Evolutionary conservation across 2,329 filamentous ascomycete genomes (phyloP).

Genomic region (Pyrenochaeta sp.): DNA sequence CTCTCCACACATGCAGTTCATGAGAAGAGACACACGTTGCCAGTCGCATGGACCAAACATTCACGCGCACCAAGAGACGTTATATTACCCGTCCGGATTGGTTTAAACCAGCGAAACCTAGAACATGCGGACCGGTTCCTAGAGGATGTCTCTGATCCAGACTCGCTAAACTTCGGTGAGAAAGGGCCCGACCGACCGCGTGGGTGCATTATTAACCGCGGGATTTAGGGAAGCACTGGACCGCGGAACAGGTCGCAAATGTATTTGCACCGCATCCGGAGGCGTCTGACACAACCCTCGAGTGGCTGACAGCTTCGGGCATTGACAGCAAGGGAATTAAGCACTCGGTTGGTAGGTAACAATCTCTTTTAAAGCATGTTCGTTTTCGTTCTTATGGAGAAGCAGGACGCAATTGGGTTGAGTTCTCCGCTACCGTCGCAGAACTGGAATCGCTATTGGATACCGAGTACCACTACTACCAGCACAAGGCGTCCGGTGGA

Average conservation of each 20-base stretch:
- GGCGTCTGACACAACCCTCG: constrained; percentile 17
- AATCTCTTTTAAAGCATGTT: not conserved
- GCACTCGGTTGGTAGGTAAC: constrained; percentile 18
- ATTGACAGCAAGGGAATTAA: constrained; percentile 18
- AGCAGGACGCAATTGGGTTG: constrained; percentile 20
- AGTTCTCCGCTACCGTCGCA: constrained; percentile 16
- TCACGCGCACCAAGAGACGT: constrained; percentile 19
- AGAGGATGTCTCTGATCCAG: constrained; percentile 24
- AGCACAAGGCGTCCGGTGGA: constrained; percentile 21
- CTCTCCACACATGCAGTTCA: constrained; percentile 14
- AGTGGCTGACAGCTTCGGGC: constrained; percentile 24
- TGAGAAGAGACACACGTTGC: constrained; percentile 20
- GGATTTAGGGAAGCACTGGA: constrained; percentile 20
- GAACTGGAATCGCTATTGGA: constrained; percentile 22
- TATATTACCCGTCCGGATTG: constrained; percentile 21
- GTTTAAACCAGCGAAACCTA: constrained; percentile 21
- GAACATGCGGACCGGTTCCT: constrained; percentile 23
- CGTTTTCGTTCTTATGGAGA: not conserved
- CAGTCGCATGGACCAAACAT: constrained; percentile 20
- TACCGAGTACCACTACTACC: constrained; percentile 25
- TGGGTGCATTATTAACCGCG: not conserved
- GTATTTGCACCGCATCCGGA: constrained; percentile 24
- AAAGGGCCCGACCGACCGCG: not conserved
- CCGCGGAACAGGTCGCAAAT: constrained; percentile 22
- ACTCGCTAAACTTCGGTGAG: constrained; percentile 25